These are phyloP conservation scores for Zymoseptoria brevis DNA, from an alignment of 2,329 filamentous ascomycete genomes.

Conservation along the genomic window DNA sequence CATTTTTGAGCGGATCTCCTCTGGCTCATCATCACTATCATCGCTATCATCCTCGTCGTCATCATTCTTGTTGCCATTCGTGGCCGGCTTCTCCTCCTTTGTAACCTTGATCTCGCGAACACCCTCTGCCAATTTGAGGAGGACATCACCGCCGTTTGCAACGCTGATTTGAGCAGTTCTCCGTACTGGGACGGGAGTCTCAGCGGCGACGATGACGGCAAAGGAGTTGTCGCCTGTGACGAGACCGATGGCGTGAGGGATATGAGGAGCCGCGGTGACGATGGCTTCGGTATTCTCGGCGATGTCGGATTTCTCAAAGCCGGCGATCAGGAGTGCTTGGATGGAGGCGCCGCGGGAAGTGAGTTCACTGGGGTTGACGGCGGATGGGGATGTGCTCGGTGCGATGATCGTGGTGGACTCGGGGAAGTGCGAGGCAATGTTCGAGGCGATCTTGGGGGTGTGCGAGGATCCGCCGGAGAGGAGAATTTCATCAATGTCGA, in stretches of 20 bases:
- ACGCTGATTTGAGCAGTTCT: conserved; percentile 70
- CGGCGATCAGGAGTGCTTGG: conserved; percentile 87
- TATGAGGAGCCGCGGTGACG: conserved; percentile 88
- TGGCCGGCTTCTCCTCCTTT: conserved; percentile 65
- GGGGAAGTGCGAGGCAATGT: conserved; percentile 73
- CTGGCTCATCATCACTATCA: conserved; percentile 64
- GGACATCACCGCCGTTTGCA: conserved; percentile 74
- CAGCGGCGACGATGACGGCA: conserved; percentile 69
- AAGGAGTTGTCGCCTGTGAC: conserved; percentile 65
- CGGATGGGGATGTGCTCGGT: conserved; percentile 65
- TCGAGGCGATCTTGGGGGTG: conserved; percentile 83
- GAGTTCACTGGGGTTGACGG: conserved; percentile 91
- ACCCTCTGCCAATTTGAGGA: conserved; percentile 84
- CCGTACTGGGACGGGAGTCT: conserved; percentile 85
- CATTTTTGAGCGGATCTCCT: conserved; percentile 81
- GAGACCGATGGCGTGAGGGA: conserved; percentile 80
- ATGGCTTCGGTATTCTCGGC: conserved; percentile 93
- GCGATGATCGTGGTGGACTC: conserved; percentile 70
- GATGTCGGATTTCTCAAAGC: conserved; percentile 89
- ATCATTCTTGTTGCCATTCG: conserved; percentile 48
- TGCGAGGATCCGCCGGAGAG: conserved; percentile 86
- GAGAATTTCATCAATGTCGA: conserved; percentile 92
- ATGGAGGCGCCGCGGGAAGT: conserved; percentile 84
- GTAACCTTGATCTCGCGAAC: conserved; percentile 87
- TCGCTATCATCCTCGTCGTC: conserved; percentile 54